Percentiles rank a stretch among this genome's conserved stretches.
These are phyloP conservation scores for Fusarium bactridioides DNA, from an alignment of 2,329 filamentous ascomycete species.

Conservation along the genomic window DNA sequence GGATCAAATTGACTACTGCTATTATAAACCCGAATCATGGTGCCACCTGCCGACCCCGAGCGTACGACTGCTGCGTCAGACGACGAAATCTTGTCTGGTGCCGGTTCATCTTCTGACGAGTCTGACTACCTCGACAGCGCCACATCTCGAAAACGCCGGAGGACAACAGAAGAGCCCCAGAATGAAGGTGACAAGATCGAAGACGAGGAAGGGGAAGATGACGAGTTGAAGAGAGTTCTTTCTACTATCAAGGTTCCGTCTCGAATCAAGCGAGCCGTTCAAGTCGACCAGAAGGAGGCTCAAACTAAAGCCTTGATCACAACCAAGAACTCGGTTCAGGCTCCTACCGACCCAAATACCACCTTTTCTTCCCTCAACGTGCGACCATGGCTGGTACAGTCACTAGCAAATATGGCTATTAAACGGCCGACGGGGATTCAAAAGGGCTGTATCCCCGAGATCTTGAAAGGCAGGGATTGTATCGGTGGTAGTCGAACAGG, in stretches of 20 bases:
- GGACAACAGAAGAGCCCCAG: constrained; percentile 44
- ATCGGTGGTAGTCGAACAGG: constrained; percentile 95
- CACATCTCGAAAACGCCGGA: constrained; percentile 56
- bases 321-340: constrained; percentile 52
- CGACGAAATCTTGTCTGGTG: constrained; percentile 21
- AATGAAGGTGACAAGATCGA: constrained; percentile 40
- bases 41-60: constrained; percentile 29
- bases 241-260: constrained; percentile 61
- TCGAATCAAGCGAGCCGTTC: constrained; percentile 56
- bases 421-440: constrained; percentile 91
- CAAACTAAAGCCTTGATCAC: constrained; percentile 28
- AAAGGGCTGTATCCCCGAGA: constrained; percentile 89
- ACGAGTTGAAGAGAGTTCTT: constrained; percentile 46
- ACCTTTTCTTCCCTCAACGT: constrained; percentile 79
- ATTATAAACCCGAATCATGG: constrained; percentile 37
- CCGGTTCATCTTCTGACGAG: constrained; percentile 45
- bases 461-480: constrained; percentile 88
- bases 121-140: constrained; percentile 60
- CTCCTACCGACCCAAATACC: constrained; percentile 63
- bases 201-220: constrained; percentile 43
- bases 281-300: constrained; percentile 30
- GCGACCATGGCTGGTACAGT: constrained; percentile 86
- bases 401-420: constrained; percentile 80
- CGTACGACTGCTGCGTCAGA: constrained; percentile 28
- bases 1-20: constrained; percentile 29